These are phyloP conservation scores for Chrysochromulina parva DNA, from an alignment of 78 protist genomes.

Conservation along the genomic window DNA sequence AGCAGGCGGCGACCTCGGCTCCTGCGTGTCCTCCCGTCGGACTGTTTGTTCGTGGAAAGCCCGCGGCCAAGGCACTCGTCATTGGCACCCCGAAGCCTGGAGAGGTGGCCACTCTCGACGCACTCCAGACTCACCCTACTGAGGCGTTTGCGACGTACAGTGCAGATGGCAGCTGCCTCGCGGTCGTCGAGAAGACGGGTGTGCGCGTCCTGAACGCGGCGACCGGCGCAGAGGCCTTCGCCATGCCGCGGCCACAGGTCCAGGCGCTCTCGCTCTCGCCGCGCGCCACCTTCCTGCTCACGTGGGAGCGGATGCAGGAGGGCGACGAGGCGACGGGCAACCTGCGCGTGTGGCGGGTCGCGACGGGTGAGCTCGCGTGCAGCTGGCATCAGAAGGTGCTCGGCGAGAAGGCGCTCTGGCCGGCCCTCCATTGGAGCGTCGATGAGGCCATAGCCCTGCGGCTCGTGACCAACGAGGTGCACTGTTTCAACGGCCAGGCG, in stretches of 20 bases:
- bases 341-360: slow-evolving; percentile 18
- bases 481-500: slow-evolving; percentile 12
- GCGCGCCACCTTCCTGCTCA: not conserved
- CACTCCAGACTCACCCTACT: too few relatives aligned
- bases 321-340: slow-evolving; percentile 25
- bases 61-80: too few relatives aligned
- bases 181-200: not conserved
- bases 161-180: not conserved
- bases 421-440: slow-evolving; percentile 23
- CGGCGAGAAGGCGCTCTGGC: slow-evolving; percentile 28
- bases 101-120: too few relatives aligned
- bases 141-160: not conserved
- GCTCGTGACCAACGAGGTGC: slow-evolving; percentile 18
- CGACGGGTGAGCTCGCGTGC: not conserved
- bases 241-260: not conserved
- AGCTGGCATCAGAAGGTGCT: slow-evolving; percentile 2
- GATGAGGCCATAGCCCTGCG: slow-evolving; percentile 22
- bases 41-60: too few relatives aligned
- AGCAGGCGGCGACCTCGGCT: too few relatives aligned
- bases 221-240: not conserved
- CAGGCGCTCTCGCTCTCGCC: slow-evolving; percentile 28
- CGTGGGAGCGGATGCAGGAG: slow-evolving; percentile 45
- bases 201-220: not conserved
- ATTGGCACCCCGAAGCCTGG: too few relatives aligned
- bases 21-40: too few relatives aligned